These are phyloP conservation scores for Gremmenia infestans DNA, from an alignment of 2,329 filamentous ascomycete species.

Conservation along the genomic window DNA sequence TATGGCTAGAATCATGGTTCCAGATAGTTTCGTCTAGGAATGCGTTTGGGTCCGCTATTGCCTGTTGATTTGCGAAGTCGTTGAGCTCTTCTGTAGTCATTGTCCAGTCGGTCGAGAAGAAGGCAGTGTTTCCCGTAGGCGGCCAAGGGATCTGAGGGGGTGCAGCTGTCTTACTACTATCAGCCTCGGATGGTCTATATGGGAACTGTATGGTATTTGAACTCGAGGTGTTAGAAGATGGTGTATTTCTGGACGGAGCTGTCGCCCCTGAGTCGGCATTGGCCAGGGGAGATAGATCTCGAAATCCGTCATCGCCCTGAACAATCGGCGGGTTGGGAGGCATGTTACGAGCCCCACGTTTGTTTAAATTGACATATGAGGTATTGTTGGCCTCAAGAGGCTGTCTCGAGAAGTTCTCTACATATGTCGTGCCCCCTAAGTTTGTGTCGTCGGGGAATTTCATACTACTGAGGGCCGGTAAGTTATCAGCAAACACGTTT, in stretches of 20 bases:
- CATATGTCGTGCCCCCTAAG: no score
- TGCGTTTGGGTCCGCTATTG: neutral
- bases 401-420: no score
- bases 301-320: neutral
- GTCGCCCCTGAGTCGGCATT: neutral
- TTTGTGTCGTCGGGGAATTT: neutral
- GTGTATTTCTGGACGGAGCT: slow-evolving; percentile 4
- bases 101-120: neutral
- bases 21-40: neutral
- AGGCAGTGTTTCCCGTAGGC: neutral
- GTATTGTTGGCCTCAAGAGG: no score
- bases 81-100: neutral
- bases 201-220: slow-evolving; percentile 10
- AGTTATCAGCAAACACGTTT: no score
- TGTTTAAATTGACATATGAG: no score
- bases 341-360: no score
- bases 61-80: neutral
- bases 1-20: neutral
- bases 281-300: no score
- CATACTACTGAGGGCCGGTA: neutral
- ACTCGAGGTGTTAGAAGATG: slow-evolving; percentile 8
- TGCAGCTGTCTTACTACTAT: neutral
- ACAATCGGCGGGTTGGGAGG: neutral
- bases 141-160: neutral
- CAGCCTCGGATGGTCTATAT: slow-evolving; percentile 5